phyloP scores from a whole-genome alignment of 208 protist genomes.

The Trypanosoma scelopori region DNA sequence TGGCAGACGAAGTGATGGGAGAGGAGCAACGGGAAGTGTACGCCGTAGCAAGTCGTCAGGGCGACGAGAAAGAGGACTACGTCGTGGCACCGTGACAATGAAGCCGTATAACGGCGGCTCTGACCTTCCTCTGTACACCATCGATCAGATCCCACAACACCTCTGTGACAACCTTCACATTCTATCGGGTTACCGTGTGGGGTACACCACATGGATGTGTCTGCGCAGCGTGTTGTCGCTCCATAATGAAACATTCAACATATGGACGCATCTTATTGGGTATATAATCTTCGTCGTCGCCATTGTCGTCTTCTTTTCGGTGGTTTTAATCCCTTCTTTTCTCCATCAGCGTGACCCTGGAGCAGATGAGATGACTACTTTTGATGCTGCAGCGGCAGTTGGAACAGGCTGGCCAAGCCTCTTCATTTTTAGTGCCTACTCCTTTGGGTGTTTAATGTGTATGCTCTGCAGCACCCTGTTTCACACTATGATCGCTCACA shows the following conservation, averaged over 20 bases:
- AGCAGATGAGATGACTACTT: background rate
- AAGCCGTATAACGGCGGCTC: slow-evolving; percentile 31
- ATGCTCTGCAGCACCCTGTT: slow-evolving; percentile 75
- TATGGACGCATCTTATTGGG: slow-evolving; percentile 65
- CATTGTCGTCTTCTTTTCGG: slow-evolving; percentile 29
- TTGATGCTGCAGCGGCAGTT: background rate
- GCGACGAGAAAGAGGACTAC: background rate
- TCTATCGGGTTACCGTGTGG: slow-evolving; percentile 36
- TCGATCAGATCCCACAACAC: slow-evolving; percentile 41
- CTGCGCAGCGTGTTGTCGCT: slow-evolving; percentile 38
- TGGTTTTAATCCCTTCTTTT: slow-evolving; percentile 27
- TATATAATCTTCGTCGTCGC: slow-evolving; percentile 35
- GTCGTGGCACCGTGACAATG: background rate
- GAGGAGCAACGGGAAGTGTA: background rate
- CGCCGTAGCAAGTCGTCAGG: background rate
- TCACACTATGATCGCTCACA: slow-evolving; percentile 72
- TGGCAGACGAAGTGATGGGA: background rate
- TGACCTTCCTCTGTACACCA: slow-evolving; percentile 36
- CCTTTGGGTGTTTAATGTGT: slow-evolving; percentile 70
- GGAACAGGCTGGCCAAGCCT: slow-evolving; percentile 27
- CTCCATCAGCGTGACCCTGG: too few species aligned
- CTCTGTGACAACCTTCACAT: slow-evolving; percentile 49
- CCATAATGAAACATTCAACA: slow-evolving; percentile 78
- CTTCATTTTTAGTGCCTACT: slow-evolving; percentile 71
- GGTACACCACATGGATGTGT: slow-evolving; percentile 42